Base-by-base conservation (phyloP, 2,329 filamentous ascomycete species). In the Septoria linicola region DNA sequence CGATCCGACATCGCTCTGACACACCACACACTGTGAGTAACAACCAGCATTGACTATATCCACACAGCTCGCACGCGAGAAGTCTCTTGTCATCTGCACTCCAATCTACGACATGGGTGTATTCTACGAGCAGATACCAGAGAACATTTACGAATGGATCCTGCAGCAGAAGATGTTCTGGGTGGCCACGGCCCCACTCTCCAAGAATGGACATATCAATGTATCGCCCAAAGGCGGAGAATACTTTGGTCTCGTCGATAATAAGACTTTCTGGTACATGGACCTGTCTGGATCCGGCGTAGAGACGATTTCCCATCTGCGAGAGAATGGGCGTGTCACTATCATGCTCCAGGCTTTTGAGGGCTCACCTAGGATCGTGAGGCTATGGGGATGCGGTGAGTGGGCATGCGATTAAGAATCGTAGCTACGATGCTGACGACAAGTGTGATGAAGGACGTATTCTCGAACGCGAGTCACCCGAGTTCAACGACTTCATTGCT, bases 151-250 rank as follows among this genome's bases (percentile, higher is more conserved):
- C 20, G 55, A 64, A 60, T 76, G 73, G 73, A 73, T 75, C 48
- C 60, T 70, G 1, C 60, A 68, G n/a, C 73, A 76, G 43, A 68
- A 73, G 36, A 67, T 74, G 63, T 66, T 76, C 39, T 73, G 67
- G 62, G 72, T 75, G 23, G 70, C 67, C 36, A 71, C 71, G 0
- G 71, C 73, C 0, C 73, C 73, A 1, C 67, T 76, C 4, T 67
- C 70, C 3, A 58, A 54, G 17, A 30, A 57, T 3, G 73, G 72
- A 17, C 72, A 76, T 59, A 71, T 76, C 57, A 76, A 76, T 54
- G 66, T 75, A 55, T 73, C 71, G 0, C 73, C 73, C 2, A 76
- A 76, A 59, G 73, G 73, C 48, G 72, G 72, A 4, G 43, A 67
- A 23, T 71, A 70, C 53, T 73, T 74, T 50, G 72, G 73, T 21